Evolutionary conservation across 371 early-diverging fungal genomes (phyloP).

Genomic region (Rhizopus delemar): DNA sequence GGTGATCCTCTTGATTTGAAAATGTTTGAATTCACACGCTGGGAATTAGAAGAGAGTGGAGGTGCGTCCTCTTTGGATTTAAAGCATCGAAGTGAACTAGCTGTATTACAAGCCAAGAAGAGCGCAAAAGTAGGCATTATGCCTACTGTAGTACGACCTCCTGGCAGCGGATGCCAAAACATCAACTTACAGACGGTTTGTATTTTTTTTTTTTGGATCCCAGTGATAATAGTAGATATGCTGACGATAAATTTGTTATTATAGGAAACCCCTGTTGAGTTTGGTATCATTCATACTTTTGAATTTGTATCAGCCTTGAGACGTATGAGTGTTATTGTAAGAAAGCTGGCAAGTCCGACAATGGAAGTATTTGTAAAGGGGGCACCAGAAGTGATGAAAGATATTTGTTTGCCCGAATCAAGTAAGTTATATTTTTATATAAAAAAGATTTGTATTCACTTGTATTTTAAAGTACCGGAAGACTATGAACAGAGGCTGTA

Average conservation of each 20-base stretch:
- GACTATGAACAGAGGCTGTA: conserved; percentile 81
- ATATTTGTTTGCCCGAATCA: conserved; percentile 78
- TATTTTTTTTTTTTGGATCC: neutral
- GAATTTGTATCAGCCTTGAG: conserved; percentile 94
- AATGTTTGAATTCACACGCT: conserved; percentile 97
- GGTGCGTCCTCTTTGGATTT: conserved; percentile 41
- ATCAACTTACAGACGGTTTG: conserved; percentile 28
- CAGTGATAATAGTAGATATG: neutral
- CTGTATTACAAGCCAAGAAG: conserved; percentile 35
- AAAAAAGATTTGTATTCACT: conserved; percentile 11
- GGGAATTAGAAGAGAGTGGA: conserved; percentile 88
- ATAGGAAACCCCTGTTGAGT: conserved; percentile 58
- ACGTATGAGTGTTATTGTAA: conserved; percentile 95
- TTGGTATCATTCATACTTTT: conserved; percentile 91
- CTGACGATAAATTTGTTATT: neutral
- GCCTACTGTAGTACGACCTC: conserved; percentile 88
- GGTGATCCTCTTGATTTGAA: conserved; percentile 99
- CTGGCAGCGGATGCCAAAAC: conserved; percentile 53
- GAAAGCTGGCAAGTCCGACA: conserved; percentile 62
- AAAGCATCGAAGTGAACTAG: conserved; percentile 41
- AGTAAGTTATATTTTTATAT: conserved; percentile 34
- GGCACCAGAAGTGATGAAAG: conserved; percentile 92
- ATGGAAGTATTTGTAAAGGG: conserved; percentile 95
- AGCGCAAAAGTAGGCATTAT: conserved; percentile 61
- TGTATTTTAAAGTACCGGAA: conserved; percentile 63